These are phyloP conservation scores for Pythium biforme DNA, from an alignment of 352 stramenopile species.

Conservation along the genomic window DNA sequence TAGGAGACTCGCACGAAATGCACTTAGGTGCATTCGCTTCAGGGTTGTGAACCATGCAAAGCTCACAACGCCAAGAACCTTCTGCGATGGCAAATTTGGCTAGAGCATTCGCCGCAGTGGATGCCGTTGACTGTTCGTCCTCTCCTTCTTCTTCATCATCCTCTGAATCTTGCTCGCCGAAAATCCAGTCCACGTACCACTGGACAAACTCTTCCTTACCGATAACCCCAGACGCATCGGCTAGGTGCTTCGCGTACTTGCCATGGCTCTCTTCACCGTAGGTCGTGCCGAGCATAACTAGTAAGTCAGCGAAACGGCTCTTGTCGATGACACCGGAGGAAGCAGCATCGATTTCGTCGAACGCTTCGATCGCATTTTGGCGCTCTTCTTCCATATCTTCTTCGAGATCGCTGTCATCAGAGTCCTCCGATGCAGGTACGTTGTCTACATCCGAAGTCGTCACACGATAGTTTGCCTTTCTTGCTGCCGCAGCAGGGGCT, in stretches of 20 bases:
- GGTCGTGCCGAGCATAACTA: conserved; percentile 25
- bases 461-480: not conserved
- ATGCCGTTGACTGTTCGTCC: conserved; percentile 1
- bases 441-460: conserved; percentile 29
- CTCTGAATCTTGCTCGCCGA: conserved; percentile 46
- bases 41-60: conserved; percentile 30
- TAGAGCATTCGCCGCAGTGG: conserved; percentile 11
- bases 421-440: conserved; percentile 22
- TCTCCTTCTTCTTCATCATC: conserved; percentile 25
- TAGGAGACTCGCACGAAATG: conserved; percentile 32
- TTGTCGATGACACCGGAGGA: conserved; percentile 16
- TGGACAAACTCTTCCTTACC: conserved; percentile 24
- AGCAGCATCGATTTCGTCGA: conserved; percentile 23
- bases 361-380: conserved; percentile 20
- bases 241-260: conserved; percentile 20
- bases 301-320: conserved; percentile 22
- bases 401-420: conserved; percentile 27
- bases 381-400: conserved; percentile 28
- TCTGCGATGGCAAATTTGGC: conserved; percentile 26
- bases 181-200: conserved; percentile 32
- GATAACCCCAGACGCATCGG: conserved; percentile 15
- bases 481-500: not conserved
- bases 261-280: conserved; percentile 28
- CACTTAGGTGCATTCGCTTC: conserved; percentile 23
- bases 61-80: conserved; percentile 35